Percentiles rank a stretch among this genome's conserved stretches.
Evolutionary conservation across 2,329 filamentous ascomycete genomes (phyloP).

Genomic region (Penicillium concentricum): DNA sequence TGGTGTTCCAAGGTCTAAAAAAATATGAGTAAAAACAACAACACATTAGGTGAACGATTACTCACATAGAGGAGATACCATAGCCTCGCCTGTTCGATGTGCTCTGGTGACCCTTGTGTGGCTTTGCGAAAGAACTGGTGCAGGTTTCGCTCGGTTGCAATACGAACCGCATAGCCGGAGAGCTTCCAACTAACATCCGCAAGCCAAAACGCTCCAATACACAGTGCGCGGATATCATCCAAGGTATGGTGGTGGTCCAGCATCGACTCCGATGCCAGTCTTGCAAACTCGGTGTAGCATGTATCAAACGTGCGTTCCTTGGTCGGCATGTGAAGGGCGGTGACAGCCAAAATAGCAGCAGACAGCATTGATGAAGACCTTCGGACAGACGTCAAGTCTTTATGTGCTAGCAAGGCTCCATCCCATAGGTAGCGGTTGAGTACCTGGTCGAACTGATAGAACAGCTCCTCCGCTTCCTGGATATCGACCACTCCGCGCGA

Average conservation of each 20-base stretch:
- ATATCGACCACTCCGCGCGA: conserved; percentile 49
- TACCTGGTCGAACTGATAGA: conserved; percentile 42
- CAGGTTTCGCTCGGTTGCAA: conserved; percentile 45
- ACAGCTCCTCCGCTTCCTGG: conserved; percentile 44
- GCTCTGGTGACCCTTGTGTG: conserved; percentile 38
- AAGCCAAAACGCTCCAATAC: conserved; percentile 57
- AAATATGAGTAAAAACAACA: conserved; percentile 12
- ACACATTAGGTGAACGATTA: background rate
- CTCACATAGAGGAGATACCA: conserved; percentile 47
- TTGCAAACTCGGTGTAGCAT: conserved; percentile 54
- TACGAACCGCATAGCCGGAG: conserved; percentile 44
- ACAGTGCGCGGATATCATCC: conserved; percentile 54
- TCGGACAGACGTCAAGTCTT: conserved; percentile 47
- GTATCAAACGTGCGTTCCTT: conserved; percentile 49
- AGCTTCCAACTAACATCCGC: conserved; percentile 53
- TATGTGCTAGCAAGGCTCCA: conserved; percentile 48
- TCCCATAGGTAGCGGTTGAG: conserved; percentile 44
- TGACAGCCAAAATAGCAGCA: conserved; percentile 50
- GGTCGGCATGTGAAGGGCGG: conserved; percentile 50
- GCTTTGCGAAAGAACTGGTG: conserved; percentile 45
- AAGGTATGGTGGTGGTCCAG: conserved; percentile 52
- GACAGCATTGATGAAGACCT: conserved; percentile 47
- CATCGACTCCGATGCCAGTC: conserved; percentile 54
- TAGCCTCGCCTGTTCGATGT: conserved; percentile 38
- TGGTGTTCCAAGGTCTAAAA: conserved; percentile 43